Conservation (phyloP, 331 rosid genomes). For the Ulmus americana region DNA sequence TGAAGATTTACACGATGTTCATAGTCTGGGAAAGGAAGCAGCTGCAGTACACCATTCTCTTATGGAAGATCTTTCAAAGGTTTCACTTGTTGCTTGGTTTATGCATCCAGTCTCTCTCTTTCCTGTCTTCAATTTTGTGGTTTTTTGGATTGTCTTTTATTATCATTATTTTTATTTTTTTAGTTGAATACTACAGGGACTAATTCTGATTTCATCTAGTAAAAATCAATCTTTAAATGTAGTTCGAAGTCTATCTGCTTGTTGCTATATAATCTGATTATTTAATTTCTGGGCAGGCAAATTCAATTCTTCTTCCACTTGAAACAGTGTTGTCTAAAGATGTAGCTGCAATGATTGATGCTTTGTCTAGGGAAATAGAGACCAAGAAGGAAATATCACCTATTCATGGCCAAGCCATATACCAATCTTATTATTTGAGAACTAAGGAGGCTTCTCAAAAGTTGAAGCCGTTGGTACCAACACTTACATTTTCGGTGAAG, state of each 20-base stretch:
- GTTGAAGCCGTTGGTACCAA: constrained; percentile 70
- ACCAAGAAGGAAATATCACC: constrained; percentile 73
- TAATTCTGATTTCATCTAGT: neutral
- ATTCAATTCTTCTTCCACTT: constrained; percentile 79
- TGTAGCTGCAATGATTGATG: constrained; percentile 81
- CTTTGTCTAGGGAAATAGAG: constrained; percentile 68
- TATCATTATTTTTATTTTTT: neutral
- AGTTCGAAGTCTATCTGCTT: constrained; percentile 21
- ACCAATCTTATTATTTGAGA: constrained; percentile 75
- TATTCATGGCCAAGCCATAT: constrained; percentile 94
- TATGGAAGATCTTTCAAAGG: constrained; percentile 82
- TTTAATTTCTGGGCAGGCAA: constrained; percentile 51
- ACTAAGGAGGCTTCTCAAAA: constrained; percentile 74
- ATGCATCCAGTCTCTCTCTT: neutral
- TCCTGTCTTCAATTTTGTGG: neutral
- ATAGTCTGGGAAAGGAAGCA: constrained; percentile 85
- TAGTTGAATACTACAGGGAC: neutral
- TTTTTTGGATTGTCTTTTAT: neutral
- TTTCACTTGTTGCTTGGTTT: constrained; percentile 28
- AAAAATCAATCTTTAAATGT: neutral
- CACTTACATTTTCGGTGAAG: constrained; percentile 67
- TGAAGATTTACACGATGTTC: constrained; percentile 88
- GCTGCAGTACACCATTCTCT: constrained; percentile 68
- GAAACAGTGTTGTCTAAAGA: constrained; percentile 87
- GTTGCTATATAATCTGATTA: constrained; percentile 25